A percentile compares a stretch with the other conserved stretches of the same genome.
These are phyloP conservation scores for Stevia rebaudiana DNA, from an alignment of 140 eudicot species.

Conservation along the genomic window DNA sequence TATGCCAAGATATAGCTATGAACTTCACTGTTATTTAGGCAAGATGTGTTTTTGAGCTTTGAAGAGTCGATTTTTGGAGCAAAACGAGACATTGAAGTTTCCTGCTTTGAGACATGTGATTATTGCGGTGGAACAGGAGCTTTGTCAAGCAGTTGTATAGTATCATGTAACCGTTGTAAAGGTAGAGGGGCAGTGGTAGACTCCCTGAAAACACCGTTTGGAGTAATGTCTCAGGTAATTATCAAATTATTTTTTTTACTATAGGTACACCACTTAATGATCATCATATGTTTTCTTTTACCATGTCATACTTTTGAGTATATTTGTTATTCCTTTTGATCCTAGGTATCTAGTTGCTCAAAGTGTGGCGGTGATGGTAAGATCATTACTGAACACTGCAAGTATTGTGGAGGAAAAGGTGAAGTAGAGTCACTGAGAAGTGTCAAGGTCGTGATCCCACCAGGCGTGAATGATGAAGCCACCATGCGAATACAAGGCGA, in stretches of 20 bases:
- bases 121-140: conserved; percentile 89
- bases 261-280: not conserved
- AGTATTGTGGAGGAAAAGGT: conserved; percentile 64
- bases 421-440: conserved; percentile 39
- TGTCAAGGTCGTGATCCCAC: conserved; percentile 60
- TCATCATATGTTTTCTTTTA: not conserved
- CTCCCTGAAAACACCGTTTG: conserved; percentile 81
- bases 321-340: conserved; percentile 1
- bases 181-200: conserved; percentile 65
- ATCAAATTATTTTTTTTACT: not conserved
- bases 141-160: conserved; percentile 43
- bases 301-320: conserved; percentile 16
- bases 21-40: conserved; percentile 31
- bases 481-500: conserved; percentile 75
- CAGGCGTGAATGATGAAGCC: conserved; percentile 75
- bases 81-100: conserved; percentile 47
- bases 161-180: conserved; percentile 58
- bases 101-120: conserved; percentile 64
- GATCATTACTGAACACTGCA: conserved; percentile 57
- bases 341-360: conserved; percentile 70
- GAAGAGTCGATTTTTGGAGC: conserved; percentile 91
- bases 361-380: conserved; percentile 80
- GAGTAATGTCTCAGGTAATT: conserved; percentile 84
- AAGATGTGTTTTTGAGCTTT: conserved; percentile 65
- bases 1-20: conserved; percentile 2